Percentiles rank a stretch among this genome's conserved stretches.
Evolutionary conservation across 345 rosid species (phyloP).

Genomic region (Bruguiera parviflora): DNA sequence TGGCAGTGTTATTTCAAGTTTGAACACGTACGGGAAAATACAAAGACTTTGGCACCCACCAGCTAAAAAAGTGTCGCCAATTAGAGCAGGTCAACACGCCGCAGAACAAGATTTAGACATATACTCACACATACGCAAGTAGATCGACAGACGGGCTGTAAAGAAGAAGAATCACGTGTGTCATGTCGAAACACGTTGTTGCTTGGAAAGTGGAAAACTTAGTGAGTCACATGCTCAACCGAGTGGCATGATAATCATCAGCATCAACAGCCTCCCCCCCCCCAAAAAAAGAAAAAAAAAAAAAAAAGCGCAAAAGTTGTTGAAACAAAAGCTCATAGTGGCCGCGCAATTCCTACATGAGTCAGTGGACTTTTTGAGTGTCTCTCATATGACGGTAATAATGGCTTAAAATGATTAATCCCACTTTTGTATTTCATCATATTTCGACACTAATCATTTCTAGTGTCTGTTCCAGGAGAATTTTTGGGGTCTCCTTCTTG

Average conservation of each 20-base stretch:
- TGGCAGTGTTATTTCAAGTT: too few species aligned
- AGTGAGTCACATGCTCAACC: slow-evolving; percentile 26
- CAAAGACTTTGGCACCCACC: too few species aligned
- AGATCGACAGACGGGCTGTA: slow-evolving; percentile 12
- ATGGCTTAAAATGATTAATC: slow-evolving; percentile 22
- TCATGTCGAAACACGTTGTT: slow-evolving; percentile 30
- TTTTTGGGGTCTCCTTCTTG: neutral
- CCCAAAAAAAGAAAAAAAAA: neutral
- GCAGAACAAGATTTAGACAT: too few species aligned
- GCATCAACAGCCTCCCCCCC: slow-evolving; percentile 5
- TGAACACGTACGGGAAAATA: too few species aligned
- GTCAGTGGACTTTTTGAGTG: neutral
- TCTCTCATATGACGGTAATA: slow-evolving; percentile 10
- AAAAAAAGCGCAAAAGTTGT: neutral
- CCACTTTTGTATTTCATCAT: slow-evolving; percentile 2
- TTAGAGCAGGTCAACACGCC: too few species aligned
- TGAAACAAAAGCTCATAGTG: neutral
- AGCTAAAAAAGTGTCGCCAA: too few species aligned
- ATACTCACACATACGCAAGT: rapidly evolving
- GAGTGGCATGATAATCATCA: slow-evolving; percentile 11
- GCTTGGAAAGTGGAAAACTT: slow-evolving; percentile 23
- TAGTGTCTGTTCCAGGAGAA: slow-evolving; percentile 10
- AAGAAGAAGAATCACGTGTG: slow-evolving; percentile 26
- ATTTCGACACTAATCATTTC: slow-evolving; percentile 22
- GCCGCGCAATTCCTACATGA: slow-evolving; percentile 12